A percentile compares a stretch with the other conserved stretches of the same genome.
Conservation (phyloP, 352 stramenopile genomes). For the Phytophthora podocarpi region DNA sequence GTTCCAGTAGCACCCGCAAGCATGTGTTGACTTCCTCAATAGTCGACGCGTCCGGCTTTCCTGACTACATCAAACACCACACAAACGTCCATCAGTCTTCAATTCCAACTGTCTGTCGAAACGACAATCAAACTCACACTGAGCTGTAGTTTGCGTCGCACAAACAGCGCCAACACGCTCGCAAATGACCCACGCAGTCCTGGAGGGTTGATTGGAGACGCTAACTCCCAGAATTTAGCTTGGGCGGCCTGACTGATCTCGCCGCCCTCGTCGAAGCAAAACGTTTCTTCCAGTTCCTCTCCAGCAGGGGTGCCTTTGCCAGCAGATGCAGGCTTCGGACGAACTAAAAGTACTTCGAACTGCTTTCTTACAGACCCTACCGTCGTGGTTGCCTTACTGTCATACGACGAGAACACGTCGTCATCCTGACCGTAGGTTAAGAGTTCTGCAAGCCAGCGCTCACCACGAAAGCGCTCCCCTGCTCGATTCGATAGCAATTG, state of each 20-base stretch:
- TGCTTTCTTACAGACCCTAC: conserved; percentile 20
- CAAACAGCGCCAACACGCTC: conserved; percentile 41
- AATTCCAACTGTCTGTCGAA: neutral
- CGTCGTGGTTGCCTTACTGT: conserved; percentile 25
- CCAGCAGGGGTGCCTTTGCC: neutral
- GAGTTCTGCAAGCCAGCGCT: conserved; percentile 61
- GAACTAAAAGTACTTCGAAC: conserved; percentile 16
- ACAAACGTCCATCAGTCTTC: conserved; percentile 4
- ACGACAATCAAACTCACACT: conserved; percentile 24
- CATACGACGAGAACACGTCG: conserved; percentile 30
- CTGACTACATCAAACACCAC: conserved; percentile 19
- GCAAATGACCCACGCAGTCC: conserved; percentile 37
- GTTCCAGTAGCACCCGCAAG: conserved; percentile 32
- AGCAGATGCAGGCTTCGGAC: conserved; percentile 12
- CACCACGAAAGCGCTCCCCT: conserved; percentile 49
- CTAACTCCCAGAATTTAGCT: conserved; percentile 48
- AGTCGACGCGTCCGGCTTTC: conserved; percentile 14
- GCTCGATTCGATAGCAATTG: conserved; percentile 31
- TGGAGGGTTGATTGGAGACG: conserved; percentile 11
- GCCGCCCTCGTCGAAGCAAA: conserved; percentile 49
- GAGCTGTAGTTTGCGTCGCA: conserved; percentile 38
- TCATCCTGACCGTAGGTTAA: conserved; percentile 33
- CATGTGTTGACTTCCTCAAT: conserved; percentile 48
- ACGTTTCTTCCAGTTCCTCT: conserved; percentile 52
- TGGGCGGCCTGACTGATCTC: conserved; percentile 48